Percentiles rank a stretch among this genome's conserved stretches.
Conservation (phyloP, 768 basidiomycete genomes). For the Postia placenta region DNA sequence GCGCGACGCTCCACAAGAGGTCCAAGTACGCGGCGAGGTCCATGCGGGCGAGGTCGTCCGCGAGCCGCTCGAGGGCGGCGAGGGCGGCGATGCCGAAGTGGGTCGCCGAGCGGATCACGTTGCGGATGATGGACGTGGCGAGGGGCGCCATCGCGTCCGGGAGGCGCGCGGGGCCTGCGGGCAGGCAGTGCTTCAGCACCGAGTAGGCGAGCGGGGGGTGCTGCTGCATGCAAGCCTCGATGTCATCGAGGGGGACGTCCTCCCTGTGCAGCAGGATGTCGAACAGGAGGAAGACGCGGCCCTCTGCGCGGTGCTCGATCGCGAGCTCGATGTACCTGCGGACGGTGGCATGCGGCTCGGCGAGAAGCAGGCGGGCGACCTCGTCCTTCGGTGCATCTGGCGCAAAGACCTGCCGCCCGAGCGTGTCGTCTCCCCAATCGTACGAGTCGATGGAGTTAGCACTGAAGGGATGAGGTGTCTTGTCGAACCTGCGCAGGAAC, state of each 20-base stretch:
- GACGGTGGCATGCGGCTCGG: conserved; percentile 3
- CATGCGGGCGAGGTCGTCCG: conserved; percentile 36
- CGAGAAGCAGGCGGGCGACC: conserved; percentile 3
- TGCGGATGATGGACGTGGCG: conserved; percentile 33
- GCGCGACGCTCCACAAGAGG: conserved; percentile 42
- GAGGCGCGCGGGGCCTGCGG: conserved; percentile 29
- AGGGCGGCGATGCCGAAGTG: conserved; percentile 47
- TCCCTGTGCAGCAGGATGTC: conserved; percentile 26
- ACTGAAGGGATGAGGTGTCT: conserved; percentile 13
- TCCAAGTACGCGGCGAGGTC: conserved; percentile 41
- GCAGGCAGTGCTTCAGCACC: conserved; percentile 42
- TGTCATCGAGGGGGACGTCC: conserved; percentile 24
- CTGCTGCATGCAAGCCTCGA: conserved; percentile 39
- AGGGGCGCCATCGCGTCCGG: conserved; percentile 23
- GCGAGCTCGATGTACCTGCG: conserved; percentile 26
- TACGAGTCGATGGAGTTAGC: conserved; percentile 12
- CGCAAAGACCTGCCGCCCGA: conserved; percentile 26
- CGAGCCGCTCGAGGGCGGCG: conserved; percentile 52
- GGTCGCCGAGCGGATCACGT: conserved; percentile 51
- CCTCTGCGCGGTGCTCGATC: conserved; percentile 46
- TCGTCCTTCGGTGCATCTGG: conserved; percentile 2
- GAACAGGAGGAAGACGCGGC: conserved; percentile 49
- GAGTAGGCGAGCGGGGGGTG: conserved; percentile 51
- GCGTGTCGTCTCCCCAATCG: conserved; percentile 26
- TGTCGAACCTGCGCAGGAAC: conserved; percentile 17